These are phyloP conservation scores for Larix sibirica DNA, from an alignment of 83 land plant genomes.

Conservation along the genomic window DNA sequence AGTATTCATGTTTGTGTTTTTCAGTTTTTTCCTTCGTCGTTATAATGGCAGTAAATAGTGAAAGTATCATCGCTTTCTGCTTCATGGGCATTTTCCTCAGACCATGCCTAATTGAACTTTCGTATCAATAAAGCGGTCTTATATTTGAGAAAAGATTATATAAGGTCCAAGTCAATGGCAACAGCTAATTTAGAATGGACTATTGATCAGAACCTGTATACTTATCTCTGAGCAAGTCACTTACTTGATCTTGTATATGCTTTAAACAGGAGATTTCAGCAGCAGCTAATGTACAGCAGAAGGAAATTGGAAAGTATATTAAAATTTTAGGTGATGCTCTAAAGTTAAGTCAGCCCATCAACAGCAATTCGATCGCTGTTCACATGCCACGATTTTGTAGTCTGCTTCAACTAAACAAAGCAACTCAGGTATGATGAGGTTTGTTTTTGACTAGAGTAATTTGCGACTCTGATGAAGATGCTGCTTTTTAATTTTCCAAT, in stretches of 20 bases:
- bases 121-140: background rate
- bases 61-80: too few species aligned
- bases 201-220: conserved; percentile 4
- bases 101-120: background rate
- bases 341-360: conserved; percentile 85
- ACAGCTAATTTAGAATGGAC: background rate
- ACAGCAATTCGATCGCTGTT: conserved; percentile 89
- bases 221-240: background rate
- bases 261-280: conserved; percentile 76
- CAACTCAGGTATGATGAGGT: conserved; percentile 72
- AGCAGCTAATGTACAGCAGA: conserved; percentile 84
- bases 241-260: background rate
- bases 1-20: too few species aligned
- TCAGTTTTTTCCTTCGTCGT: too few species aligned
- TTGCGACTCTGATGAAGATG: background rate
- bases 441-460: background rate
- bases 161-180: background rate
- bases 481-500: conserved; percentile 1
- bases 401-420: conserved; percentile 79
- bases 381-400: conserved; percentile 94
- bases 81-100: too few species aligned
- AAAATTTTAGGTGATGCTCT: conserved; percentile 86
- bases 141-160: background rate
- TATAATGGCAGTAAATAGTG: too few species aligned
- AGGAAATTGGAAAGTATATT: conserved; percentile 90